Percentiles rank a stretch among this genome's conserved stretches.
Conservation (phyloP, 192 early-diverging fungal genomes). For the Backusella parvicylindrica region DNA sequence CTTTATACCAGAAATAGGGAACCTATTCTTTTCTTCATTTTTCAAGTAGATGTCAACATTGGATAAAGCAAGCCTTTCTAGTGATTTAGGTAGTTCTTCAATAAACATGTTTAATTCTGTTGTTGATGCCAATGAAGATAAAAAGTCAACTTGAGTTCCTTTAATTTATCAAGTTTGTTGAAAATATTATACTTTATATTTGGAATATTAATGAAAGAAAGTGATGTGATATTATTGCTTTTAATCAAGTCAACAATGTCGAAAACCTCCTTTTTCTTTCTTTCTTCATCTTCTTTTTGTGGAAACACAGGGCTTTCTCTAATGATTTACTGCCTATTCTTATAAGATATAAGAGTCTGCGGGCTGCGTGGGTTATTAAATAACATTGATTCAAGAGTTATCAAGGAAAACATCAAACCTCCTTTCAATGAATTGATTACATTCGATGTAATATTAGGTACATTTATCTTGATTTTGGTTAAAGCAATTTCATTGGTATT, state of each 20-base stretch:
- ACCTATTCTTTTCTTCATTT: not conserved
- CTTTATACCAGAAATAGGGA: not conserved
- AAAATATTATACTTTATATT: not conserved
- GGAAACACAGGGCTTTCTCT: not conserved
- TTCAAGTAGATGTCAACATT: not conserved
- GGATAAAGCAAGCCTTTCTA: not conserved
- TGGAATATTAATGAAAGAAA: not conserved
- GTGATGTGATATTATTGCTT: not conserved
- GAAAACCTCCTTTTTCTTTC: not conserved
- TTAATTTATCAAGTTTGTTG: not conserved
- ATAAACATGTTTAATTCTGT: not conserved
- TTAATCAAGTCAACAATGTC: not conserved
- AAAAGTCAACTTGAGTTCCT: not conserved
- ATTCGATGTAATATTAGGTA: not conserved
- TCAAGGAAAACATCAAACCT: not conserved
- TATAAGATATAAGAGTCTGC: not conserved
- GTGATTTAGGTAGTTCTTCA: not conserved
- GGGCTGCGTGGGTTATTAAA: not conserved
- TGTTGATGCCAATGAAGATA: not conserved
- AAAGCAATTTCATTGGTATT: not conserved
- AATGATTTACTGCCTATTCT: not conserved
- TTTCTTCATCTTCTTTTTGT: not conserved
- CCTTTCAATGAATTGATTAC: not conserved
- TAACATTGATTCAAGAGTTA: not conserved
- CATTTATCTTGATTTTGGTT: not conserved